phyloP scores from a whole-genome alignment of 768 basidiomycete species.

The Boletus sp. region DNA sequence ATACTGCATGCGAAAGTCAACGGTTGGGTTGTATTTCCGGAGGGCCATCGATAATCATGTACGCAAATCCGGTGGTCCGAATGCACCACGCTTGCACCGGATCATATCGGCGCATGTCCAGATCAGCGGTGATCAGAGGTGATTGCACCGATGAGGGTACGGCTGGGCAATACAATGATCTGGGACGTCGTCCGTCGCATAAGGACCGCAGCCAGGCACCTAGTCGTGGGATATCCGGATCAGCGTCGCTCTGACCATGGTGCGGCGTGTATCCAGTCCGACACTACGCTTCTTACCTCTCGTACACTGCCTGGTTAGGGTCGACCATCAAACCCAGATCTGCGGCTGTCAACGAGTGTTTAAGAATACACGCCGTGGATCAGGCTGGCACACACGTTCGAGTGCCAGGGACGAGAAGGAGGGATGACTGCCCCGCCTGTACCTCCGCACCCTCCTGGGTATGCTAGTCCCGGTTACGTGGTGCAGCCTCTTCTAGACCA shows the following conservation, averaged over 20 bases:
- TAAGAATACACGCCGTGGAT: background rate
- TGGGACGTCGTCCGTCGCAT: too few species aligned
- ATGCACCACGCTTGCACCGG: too few species aligned
- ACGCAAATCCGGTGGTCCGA: too few species aligned
- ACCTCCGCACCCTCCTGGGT: slow-evolving; percentile 25
- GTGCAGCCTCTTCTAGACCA: slow-evolving; percentile 9
- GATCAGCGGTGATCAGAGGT: too few species aligned
- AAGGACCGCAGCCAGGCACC: background rate
- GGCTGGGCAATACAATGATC: too few species aligned
- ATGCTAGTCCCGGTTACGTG: slow-evolving; percentile 5
- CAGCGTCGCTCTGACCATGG: background rate
- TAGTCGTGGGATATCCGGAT: background rate
- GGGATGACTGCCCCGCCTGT: slow-evolving; percentile 29
- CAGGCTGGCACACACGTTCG: background rate
- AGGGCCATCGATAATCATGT: too few species aligned
- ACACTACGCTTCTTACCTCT: background rate
- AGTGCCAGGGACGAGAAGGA: background rate
- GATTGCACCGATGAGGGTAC: too few species aligned
- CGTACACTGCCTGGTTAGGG: background rate
- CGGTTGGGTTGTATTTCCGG: too few species aligned
- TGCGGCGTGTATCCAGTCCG: too few species aligned
- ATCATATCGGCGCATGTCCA: too few species aligned
- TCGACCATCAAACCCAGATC: background rate
- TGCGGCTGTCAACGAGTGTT: background rate
- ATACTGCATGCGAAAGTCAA: too few species aligned